Conservation (phyloP, 495 filamentous ascomycete species). For the Saxispiralis lemnorum region DNA sequence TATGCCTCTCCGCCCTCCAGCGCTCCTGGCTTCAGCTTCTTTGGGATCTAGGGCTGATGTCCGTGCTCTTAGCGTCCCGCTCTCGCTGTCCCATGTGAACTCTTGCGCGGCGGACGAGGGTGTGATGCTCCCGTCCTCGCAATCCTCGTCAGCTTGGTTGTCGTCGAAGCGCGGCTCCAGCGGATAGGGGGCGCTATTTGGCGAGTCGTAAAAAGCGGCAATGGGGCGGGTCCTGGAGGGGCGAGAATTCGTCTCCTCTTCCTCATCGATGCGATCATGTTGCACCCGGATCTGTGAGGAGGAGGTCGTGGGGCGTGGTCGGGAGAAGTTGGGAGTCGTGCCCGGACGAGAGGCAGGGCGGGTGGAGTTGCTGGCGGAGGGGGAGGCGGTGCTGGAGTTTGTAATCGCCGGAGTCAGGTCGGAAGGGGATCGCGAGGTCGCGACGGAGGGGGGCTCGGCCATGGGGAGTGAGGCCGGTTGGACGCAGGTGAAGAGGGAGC, state of each 20-base stretch:
- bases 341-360: too few relatives aligned
- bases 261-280: constrained; percentile 2
- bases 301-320: constrained; percentile 4
- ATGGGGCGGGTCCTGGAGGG: neutral
- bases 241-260: neutral
- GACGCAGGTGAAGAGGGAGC: too few relatives aligned
- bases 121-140: constrained; percentile 2
- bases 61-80: constrained; percentile 4
- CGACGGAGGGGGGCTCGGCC: too few relatives aligned
- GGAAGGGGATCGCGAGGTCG: too few relatives aligned
- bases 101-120: neutral
- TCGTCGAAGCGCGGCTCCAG: constrained; percentile 12
- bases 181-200: neutral
- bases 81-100: constrained; percentile 9
- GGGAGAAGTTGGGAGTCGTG: constrained; percentile 9
- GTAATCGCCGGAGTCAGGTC: too few relatives aligned
- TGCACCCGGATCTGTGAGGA: constrained; percentile 1
- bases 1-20: neutral
- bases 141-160: constrained; percentile 1
- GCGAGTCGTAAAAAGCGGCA: constrained; percentile 8
- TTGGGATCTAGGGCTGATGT: constrained; percentile 4
- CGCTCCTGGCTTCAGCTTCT: neutral
- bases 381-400: too few relatives aligned
- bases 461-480: too few relatives aligned
- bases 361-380: too few relatives aligned